phyloP scores from a whole-genome alignment of 2,329 filamentous ascomycete genomes.

The Didymella sp. region DNA sequence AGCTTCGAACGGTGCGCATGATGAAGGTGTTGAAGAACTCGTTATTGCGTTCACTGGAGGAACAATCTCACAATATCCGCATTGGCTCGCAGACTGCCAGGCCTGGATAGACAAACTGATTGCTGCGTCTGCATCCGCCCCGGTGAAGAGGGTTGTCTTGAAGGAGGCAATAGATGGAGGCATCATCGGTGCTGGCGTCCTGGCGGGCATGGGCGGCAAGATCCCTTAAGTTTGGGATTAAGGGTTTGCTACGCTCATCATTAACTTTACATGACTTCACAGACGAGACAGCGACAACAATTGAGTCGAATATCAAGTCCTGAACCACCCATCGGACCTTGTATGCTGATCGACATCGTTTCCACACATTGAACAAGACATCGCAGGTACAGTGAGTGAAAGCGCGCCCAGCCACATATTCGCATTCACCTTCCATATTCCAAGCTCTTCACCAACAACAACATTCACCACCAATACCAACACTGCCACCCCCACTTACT shows the following conservation, averaged over 20 bases:
- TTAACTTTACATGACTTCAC: not conserved
- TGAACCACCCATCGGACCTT: too few relatives aligned
- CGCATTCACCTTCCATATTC: not conserved
- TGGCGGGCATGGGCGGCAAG: conserved; percentile 54
- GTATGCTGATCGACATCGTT: too few relatives aligned
- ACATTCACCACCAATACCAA: not conserved
- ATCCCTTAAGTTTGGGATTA: too few relatives aligned
- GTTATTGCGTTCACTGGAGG: conserved; percentile 82
- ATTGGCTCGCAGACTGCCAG: conserved; percentile 75
- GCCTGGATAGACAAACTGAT: conserved; percentile 67
- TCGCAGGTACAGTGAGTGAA: too few relatives aligned
- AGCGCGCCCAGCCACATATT: not conserved
- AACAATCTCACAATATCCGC: conserved; percentile 80
- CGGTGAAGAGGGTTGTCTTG: conserved; percentile 57
- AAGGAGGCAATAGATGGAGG: conserved; percentile 62
- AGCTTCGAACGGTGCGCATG: conserved; percentile 25
- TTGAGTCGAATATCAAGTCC: not conserved
- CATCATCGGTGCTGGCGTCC: conserved; percentile 63
- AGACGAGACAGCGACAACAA: not conserved
- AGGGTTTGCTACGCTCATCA: not conserved
- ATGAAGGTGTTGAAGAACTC: conserved; percentile 60
- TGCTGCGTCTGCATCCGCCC: conserved; percentile 49
- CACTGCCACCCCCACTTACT: not conserved
- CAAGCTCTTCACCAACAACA: not conserved
- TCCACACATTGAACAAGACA: too few relatives aligned